phyloP scores from a whole-genome alignment of 345 rosid species.

The Durio zibethinus region DNA sequence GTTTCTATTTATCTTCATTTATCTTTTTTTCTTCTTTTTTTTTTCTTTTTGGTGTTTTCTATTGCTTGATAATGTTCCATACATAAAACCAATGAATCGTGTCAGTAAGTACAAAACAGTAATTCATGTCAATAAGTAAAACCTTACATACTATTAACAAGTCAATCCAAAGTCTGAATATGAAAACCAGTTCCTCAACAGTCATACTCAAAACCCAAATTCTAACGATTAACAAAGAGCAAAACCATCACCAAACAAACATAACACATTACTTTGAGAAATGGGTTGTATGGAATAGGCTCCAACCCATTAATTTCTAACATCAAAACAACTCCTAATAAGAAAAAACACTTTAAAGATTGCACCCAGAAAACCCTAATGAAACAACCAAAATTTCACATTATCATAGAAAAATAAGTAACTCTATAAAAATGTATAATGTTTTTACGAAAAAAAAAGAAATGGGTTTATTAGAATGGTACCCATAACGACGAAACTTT shows the following conservation, averaged over 20 bases:
- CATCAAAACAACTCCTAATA: background rate
- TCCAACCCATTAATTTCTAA: slow-evolving; percentile 11
- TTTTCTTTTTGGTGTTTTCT: background rate
- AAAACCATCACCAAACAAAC: background rate
- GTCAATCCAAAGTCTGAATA: background rate
- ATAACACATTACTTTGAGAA: background rate
- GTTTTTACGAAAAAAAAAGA: background rate
- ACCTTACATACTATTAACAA: background rate
- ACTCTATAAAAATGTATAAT: background rate
- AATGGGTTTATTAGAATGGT: background rate
- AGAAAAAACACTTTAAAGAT: background rate
- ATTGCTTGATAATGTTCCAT: background rate
- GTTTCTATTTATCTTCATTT: background rate
- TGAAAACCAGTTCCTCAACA: background rate
- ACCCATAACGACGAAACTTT: slow-evolving; percentile 92
- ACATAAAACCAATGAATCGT: background rate
- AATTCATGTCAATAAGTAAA: background rate
- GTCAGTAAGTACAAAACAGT: background rate
- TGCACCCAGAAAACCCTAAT: background rate
- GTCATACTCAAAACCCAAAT: background rate
- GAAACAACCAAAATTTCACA: background rate
- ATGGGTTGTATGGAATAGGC: background rate
- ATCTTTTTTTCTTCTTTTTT: background rate
- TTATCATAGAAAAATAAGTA: background rate
- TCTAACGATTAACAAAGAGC: background rate